Evolutionary conservation across 1,139 yeast species (phyloP).

Genomic region (Komagataea norvegica): DNA sequence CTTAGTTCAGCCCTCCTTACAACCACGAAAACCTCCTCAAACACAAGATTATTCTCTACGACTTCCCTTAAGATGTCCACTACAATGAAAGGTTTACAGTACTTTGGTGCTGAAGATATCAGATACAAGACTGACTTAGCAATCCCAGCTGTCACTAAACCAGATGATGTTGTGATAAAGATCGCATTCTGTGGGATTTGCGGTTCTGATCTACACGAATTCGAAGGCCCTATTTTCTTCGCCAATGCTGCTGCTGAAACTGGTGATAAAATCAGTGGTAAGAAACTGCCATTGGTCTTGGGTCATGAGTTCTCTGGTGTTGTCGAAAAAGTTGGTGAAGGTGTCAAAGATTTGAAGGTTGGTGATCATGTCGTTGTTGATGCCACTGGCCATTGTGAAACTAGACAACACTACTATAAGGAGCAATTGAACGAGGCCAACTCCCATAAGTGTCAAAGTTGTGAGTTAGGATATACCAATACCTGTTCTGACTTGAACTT

Average conservation of each 20-base stretch:
- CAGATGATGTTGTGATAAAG: conserved; percentile 47
- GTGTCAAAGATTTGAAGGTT: conserved; percentile 28
- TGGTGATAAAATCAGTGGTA: conserved; percentile 32
- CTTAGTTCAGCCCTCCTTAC: too few relatives aligned
- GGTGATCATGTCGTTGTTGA: conserved; percentile 50
- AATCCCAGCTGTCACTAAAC: conserved; percentile 41
- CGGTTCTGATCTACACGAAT: conserved; percentile 56
- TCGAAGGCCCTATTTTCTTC: conserved; percentile 47
- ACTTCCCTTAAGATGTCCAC: not conserved
- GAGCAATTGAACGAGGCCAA: conserved; percentile 23
- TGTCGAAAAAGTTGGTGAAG: conserved; percentile 36
- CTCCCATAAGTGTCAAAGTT: conserved; percentile 38
- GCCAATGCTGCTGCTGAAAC: conserved; percentile 29
- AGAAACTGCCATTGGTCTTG: conserved; percentile 39
- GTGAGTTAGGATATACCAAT: conserved; percentile 42
- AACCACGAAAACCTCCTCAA: too few relatives aligned
- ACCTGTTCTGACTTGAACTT: conserved; percentile 41
- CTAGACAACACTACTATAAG: conserved; percentile 31
- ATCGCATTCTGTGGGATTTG: conserved; percentile 52
- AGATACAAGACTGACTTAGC: conserved; percentile 39
- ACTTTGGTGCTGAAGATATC: conserved; percentile 46
- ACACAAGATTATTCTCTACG: conserved; percentile 2
- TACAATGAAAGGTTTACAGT: conserved; percentile 51
- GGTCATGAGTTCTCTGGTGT: conserved; percentile 60
- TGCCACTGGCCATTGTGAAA: conserved; percentile 51